Base-by-base conservation (phyloP, 1,139 yeast species). In the Blastobotrys persicus region DNA sequence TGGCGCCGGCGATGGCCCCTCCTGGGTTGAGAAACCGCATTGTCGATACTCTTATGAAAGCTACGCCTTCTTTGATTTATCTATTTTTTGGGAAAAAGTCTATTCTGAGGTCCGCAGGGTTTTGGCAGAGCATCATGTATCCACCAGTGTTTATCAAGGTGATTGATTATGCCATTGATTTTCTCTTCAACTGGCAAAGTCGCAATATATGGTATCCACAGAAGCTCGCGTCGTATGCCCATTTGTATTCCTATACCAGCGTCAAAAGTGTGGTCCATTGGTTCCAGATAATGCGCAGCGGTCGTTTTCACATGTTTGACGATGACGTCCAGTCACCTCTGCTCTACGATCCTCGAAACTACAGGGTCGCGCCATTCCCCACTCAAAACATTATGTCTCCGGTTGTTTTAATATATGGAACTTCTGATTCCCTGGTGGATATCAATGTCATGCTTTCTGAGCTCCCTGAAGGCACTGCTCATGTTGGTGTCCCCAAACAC, bases 1-100 rank as follows among this genome's bases (percentile, higher is more conserved):
- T 88, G 38, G 87, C 96, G 0, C 98, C 98, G 0, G 98, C 98
- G 1, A 86, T 95, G 70, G 88, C 97, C 0, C 98, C 98, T 0
- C 86, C 82, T 46, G 94, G 95, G 1, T 72, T 91, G 19, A 81
- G 84, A 54, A 86, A 91, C 56, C 76, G 79, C 62, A 72, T 89
- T 50, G 82, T 88, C 32, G 95, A 88, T 63, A 76, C 89, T 0
- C 73, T 91, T 40, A 78, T 87, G 56, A 83, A 87, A 60, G 79
- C 95, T 5, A 81, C 89, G 1, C 98, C 98, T 1, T 77, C 81
- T 48, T 68, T 88, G 39, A 75, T 91, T 61, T 89, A 78, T 63
- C 66, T 84, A 44, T 69, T 88, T 39, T 91, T 91, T 66, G 95
- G 96, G 7, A 74, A 83, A 49, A 78, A 78, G 56, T 81, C 85